Evolutionary conservation across 768 basidiomycete genomes (phyloP).

Genomic region (Holtermannia corniformis): DNA sequence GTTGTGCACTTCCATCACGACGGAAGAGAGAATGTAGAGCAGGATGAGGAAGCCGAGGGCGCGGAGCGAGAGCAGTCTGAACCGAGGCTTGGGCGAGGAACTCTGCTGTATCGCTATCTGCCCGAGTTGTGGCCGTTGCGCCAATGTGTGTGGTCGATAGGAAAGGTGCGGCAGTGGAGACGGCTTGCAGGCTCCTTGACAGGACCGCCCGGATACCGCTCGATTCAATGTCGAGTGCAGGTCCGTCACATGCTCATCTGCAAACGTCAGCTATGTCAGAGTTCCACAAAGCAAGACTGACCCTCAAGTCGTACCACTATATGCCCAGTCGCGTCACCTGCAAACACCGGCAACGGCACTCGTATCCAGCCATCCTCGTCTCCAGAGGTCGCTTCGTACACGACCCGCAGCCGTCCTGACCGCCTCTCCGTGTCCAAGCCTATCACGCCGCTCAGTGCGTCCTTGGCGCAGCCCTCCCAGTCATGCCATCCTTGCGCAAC

Average conservation of each 20-base stretch:
- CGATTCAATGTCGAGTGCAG: too few relatives aligned
- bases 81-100: not conserved
- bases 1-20: not conserved
- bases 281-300: too few relatives aligned
- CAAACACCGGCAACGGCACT: not conserved
- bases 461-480: not conserved
- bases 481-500: not conserved
- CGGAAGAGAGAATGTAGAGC: not conserved
- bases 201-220: too few relatives aligned
- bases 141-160: too few relatives aligned
- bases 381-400: not conserved
- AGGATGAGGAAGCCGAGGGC: not conserved
- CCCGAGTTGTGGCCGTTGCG: too few relatives aligned
- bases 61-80: not conserved
- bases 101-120: too few relatives aligned
- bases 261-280: too few relatives aligned
- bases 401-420: not conserved
- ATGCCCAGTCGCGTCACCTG: not conserved
- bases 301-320: not conserved
- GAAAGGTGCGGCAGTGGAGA: too few relatives aligned
- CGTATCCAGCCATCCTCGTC: not conserved
- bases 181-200: too few relatives aligned
- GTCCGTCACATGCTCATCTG: not conserved
- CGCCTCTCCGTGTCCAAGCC: not conserved
- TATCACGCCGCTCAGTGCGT: not conserved